Percentiles rank a stretch among this genome's conserved stretches.
phyloP scores from a whole-genome alignment of 805 yeast species.

The Priceomyces fermenticarens region DNA sequence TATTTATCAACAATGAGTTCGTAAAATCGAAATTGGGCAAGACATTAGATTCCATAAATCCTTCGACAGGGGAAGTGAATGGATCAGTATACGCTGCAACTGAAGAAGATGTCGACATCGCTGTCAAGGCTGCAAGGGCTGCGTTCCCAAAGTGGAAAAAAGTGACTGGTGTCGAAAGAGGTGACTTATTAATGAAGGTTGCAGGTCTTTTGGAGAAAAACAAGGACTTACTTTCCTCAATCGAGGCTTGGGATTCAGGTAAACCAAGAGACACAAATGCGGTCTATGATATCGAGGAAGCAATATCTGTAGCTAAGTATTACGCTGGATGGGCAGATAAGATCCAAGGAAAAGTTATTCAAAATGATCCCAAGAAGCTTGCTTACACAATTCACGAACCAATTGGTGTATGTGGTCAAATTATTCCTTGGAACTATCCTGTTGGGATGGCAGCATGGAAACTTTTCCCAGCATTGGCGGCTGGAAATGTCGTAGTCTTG shows the following conservation, averaged over 20 bases:
- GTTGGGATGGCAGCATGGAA: conserved; percentile 74
- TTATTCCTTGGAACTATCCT: conserved; percentile 48
- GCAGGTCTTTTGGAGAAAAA: conserved; percentile 34
- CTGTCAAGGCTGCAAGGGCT: conserved; percentile 35
- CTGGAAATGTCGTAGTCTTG: conserved; percentile 70
- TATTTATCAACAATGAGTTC: conserved; percentile 49
- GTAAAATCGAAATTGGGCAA: conserved; percentile 31
- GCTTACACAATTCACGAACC: conserved; percentile 69
- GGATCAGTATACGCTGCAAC: conserved; percentile 41
- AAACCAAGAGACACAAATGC: conserved; percentile 48
- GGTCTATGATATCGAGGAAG: conserved; percentile 45
- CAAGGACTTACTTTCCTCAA: conserved; percentile 30
- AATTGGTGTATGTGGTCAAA: conserved; percentile 44
- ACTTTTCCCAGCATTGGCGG: conserved; percentile 77
- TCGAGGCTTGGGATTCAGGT: conserved; percentile 49
- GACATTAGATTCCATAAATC: conserved; percentile 42
- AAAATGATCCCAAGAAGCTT: conserved; percentile 46
- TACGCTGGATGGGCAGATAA: conserved; percentile 67
- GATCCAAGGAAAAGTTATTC: conserved; percentile 45
- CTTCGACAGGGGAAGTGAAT: conserved; percentile 42
- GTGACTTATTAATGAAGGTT: conserved; percentile 32
- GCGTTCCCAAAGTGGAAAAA: conserved; percentile 48
- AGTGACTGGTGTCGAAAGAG: conserved; percentile 42
- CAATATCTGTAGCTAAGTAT: conserved; percentile 45
- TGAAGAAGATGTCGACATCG: conserved; percentile 40